Conservation (phyloP, 2,329 filamentous ascomycete species). For the Leptographium procerum region DNA sequence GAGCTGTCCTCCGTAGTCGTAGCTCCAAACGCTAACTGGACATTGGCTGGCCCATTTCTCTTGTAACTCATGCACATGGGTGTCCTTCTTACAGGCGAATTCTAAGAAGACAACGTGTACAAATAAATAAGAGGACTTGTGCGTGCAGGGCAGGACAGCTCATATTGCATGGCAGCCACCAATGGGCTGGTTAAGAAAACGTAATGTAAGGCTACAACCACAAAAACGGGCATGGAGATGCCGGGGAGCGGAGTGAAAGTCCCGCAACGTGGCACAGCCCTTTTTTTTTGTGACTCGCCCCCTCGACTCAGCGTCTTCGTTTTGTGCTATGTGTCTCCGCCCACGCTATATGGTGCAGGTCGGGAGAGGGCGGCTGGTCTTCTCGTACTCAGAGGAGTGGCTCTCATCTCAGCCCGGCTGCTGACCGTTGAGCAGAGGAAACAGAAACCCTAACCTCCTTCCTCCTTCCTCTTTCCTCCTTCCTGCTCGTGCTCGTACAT, state of each 20-base stretch:
- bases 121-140: too few species aligned
- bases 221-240: neutral
- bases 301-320: too few species aligned
- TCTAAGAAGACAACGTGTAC: neutral
- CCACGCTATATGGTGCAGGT: too few species aligned
- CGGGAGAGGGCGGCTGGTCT: too few species aligned
- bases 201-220: neutral
- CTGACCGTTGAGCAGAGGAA: neutral
- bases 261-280: neutral
- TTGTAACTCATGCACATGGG: too few species aligned
- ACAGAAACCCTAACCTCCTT: too few species aligned
- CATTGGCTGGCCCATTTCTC: too few species aligned
- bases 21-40: neutral
- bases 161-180: neutral
- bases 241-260: neutral
- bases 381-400: too few species aligned
- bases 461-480: too few species aligned
- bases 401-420: neutral
- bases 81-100: slow-evolving; percentile 7
- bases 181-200: neutral
- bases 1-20: neutral
- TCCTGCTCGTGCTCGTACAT: too few species aligned
- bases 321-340: neutral
- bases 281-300: neutral
- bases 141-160: neutral